Base-by-base conservation (phyloP, 78 protist species). In the Andalucia godoyi region DNA sequence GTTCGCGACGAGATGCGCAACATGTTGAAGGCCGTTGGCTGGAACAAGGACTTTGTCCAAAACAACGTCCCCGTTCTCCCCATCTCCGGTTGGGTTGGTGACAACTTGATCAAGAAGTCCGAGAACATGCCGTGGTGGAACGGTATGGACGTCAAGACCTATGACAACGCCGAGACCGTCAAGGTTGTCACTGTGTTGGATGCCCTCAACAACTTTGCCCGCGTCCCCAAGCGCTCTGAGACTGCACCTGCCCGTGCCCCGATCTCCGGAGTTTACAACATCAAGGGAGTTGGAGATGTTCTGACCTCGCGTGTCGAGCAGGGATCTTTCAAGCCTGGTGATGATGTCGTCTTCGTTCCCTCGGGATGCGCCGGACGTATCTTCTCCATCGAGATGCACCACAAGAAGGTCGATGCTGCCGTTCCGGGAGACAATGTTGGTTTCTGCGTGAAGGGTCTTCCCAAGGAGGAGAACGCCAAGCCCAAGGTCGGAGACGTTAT, bases 381-480 rank as follows among this genome's bases (percentile, higher is more conserved):
- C 36, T 78, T 87, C 0, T 95, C 95, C 34, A 17, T 95, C 13
- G 98, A 95, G 76, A 89, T 88, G 91, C 91, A 89, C 82, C 80
- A 86, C 63, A 89, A 91, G 85, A 8, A 50, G 13, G 66, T 90
- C 39, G 89, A 69, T 46, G 60, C 39, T 6, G 92, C 85, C 33
- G 80, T 77, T 70, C 95, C 98, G 2, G 98, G 98, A 38, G 98
- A 94, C 84, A 88, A 86, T 80, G 68, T 81, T 15, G 98, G 98
- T 54, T 73, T 76, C 47, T 76, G 87, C 25, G 75, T 84, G 30
- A 83, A 90, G 17, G 92, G 93, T 23, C 32, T 85, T n/a, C n/a
- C n/a, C 66, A 91, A 91, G 88, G 84, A 91, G 33, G 88, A 86
- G 37, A 90, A 86, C 27, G 74, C 80, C 53, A 15, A 36, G n/a